These are phyloP conservation scores for Hanseniaspora hatyaiensis DNA, from an alignment of 805 yeast genomes.

Conservation along the genomic window DNA sequence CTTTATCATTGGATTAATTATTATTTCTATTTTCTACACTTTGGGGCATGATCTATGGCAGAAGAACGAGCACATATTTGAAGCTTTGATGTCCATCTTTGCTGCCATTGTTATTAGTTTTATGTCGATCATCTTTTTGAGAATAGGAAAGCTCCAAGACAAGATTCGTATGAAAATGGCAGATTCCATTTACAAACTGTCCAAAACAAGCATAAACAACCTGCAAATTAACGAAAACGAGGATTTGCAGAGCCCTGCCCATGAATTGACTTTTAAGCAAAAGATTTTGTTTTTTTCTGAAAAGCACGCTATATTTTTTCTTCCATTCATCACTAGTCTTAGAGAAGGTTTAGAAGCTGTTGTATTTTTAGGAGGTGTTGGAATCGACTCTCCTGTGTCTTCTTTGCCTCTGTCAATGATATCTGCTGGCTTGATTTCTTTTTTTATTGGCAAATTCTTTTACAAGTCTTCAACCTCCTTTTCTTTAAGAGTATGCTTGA, in stretches of 20 bases:
- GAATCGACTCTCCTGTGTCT: slow-evolving; percentile 54
- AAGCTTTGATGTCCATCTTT: slow-evolving; percentile 66
- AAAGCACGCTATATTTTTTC: slow-evolving; percentile 57
- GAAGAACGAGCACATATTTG: slow-evolving; percentile 79
- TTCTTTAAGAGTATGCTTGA: slow-evolving; percentile 62
- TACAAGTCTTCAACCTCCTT: slow-evolving; percentile 71
- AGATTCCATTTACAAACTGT: slow-evolving; percentile 27
- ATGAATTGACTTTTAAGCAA: slow-evolving; percentile 19
- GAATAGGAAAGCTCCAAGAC: slow-evolving; percentile 69
- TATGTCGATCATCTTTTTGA: slow-evolving; percentile 75
- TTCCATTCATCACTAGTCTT: slow-evolving; percentile 76
- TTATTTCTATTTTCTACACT: slow-evolving; percentile 58
- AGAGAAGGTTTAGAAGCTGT: slow-evolving; percentile 90
- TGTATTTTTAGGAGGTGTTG: slow-evolving; percentile 82
- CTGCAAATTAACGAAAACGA: slow-evolving; percentile 20
- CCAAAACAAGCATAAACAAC: slow-evolving; percentile 17
- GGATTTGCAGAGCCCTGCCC: slow-evolving; percentile 16
- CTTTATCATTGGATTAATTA: slow-evolving; percentile 56
- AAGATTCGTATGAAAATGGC: slow-evolving; percentile 65
- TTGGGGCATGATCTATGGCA: slow-evolving; percentile 83
- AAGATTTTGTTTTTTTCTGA: slow-evolving; percentile 34
- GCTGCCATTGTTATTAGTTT: slow-evolving; percentile 69
- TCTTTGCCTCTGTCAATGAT: slow-evolving; percentile 56
- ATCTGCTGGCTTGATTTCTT: slow-evolving; percentile 48
- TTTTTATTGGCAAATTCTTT: slow-evolving; percentile 50